Base-by-base conservation (phyloP, 257 asterid genomes). In the Mentha longifolia region DNA sequence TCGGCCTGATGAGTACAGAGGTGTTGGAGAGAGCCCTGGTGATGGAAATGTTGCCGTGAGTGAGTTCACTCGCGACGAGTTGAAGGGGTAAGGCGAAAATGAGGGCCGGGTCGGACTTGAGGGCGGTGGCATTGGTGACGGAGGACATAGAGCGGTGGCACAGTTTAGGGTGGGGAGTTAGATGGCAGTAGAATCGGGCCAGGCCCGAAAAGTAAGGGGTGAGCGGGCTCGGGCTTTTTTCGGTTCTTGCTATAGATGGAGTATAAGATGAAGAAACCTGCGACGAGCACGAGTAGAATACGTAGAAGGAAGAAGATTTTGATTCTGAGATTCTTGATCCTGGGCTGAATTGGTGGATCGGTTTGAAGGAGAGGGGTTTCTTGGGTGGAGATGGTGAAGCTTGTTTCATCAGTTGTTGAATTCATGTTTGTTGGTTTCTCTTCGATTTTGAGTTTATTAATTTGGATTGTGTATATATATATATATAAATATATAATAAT, bases 81-180 rank as follows among this genome's bases (percentile, higher is more conserved):
- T 42, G 80, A 9, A 86, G 46, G 1, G 92, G 80, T 4, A 61
- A 4, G 61, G 73, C 25, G 61, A 77, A 73, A 6, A 79, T 47
- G 28, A 51, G 81, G 78, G 69, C 66, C 25, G 81, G 81, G 68
- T 42, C 14, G 22, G 30, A 10, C 5, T 60, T 0, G 65, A 81
- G 74, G 72, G 58, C 19, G 7, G 65, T 50, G 68, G 35, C 9
- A 3, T 49, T 78, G 37, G 63, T 13, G 49, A 77, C 65, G 55
- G 71, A 17, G 13, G 76, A 61, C 60, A 82, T 65, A 25, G 81
- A 72, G 10, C 54, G 14, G 81, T 45, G 65, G 70, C 89, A 85
- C 14, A 42, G 12, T 2, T 43, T 17, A 3, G 77, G 82, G 73
- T 61, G 75, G 14, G 3, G 57, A 5, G 79, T 74, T 0, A 72